These are phyloP conservation scores for Passiflora organensis DNA, from an alignment of 345 rosid genomes.

Conservation along the genomic window DNA sequence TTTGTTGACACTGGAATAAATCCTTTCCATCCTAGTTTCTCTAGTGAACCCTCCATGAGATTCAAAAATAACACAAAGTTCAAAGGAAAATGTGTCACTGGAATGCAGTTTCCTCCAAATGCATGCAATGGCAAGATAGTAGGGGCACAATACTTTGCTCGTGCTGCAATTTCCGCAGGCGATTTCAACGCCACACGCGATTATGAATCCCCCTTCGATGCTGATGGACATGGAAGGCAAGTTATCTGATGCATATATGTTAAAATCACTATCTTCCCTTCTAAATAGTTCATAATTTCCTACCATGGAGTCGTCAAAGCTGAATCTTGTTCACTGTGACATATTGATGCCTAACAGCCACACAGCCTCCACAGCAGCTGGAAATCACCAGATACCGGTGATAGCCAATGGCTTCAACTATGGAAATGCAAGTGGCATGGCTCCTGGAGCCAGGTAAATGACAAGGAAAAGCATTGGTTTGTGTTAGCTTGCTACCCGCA, in stretches of 20 bases:
- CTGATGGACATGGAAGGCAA: constrained; percentile 58
- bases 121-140: constrained; percentile 41
- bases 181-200: constrained; percentile 40
- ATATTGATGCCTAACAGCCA: constrained; percentile 30
- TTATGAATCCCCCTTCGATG: constrained; percentile 42
- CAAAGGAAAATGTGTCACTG: constrained; percentile 38
- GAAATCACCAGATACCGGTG: constrained; percentile 33
- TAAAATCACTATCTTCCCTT: no score
- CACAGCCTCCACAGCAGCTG: constrained; percentile 48
- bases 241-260: constrained; percentile 7
- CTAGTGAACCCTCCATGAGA: constrained; percentile 4
- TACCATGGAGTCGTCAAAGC: not conserved
- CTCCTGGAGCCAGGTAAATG: constrained; percentile 45
- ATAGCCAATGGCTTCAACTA: constrained; percentile 36
- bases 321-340: not conserved
- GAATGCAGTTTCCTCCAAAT: constrained; percentile 28
- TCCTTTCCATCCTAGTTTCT: constrained; percentile 44
- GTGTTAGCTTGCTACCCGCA: not conserved
- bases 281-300: no score
- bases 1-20: constrained; percentile 46
- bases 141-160: constrained; percentile 48
- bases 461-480: not conserved
- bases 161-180: constrained; percentile 40
- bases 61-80: constrained; percentile 16
- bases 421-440: constrained; percentile 52